Evolutionary conservation across 345 rosid genomes (phyloP), one percentile per base, ranked within the genome.

Genomic region (Euclidium syriacum): DNA sequence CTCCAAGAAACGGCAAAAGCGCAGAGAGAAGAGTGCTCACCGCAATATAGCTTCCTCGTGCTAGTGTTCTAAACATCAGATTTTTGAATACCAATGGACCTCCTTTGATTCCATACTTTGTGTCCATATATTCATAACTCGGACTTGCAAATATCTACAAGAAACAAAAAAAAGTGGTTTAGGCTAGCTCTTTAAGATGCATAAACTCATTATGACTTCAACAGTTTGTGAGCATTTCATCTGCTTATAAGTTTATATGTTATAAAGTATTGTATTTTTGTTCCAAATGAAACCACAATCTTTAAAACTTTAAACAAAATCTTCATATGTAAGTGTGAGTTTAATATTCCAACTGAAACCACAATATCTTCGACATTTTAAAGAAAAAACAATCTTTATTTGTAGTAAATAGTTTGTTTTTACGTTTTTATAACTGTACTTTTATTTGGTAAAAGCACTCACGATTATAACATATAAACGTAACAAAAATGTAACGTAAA

Each of bases 101-200:
- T 58, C 99, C 97, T 57, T 60, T 79, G 36, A 84, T 72, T 39
- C 95, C 92, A 16, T 43, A 90, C 76, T 73, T 80, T 2, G 97
- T 90, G 55, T 94, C 99, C 84, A 94, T 51, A 42, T 72, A 94
- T 70, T 90, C 97, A 18, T 94, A 94, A 68, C 80, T 79, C 1
- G 97, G 99, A 68, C 95, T 94, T 0, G 99, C 99, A 25, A 90
- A 94, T 40, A 94, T 94, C 99, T 94, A 39, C 52, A 25, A 7
- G 2, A 9, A 2, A 26, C 15, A 29, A 11, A 15, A 8, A 14
- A 20, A 9, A 17, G 18, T 1, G 1, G 52, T 29, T 44, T 59
- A 43, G 4, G 30, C 20, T 59, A 20, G n/a, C 15, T 5, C 41
- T 22, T 14, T 33, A 32, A 32, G 65, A 58, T 5, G 12, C 3